Evolutionary conservation across 2,329 filamentous ascomycete genomes (phyloP), one percentile per base, ranked within the genome.

Genomic region (Aspergillus sp.): DNA sequence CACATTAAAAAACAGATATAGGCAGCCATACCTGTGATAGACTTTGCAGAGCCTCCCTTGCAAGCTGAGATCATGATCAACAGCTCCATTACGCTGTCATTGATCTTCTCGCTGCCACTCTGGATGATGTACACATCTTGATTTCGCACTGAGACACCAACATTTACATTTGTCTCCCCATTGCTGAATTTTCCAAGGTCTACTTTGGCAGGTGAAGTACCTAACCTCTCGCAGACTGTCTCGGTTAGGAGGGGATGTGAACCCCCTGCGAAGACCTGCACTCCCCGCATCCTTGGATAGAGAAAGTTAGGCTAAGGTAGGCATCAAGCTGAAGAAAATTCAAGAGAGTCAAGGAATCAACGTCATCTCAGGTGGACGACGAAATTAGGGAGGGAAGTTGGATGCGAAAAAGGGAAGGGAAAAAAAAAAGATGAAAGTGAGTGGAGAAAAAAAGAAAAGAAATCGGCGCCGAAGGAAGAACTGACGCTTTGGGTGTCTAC

Each of bases 111-210:
- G 78, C 95, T 97, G 64, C 95, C 95, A 62, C 93, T 98, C 81
- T 99, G 95, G 60, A 99, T 89, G 73, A 99, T 93, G 76, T 98
- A 99, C 69, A 99, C 93, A 83, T 99, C 93, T 77, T 98, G 96
- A 74, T 99, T 96, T 67, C 95, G 90, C 64, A 99, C 92, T 24
- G 86, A 89, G 51, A 75, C 76, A 39, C 84, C 83, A 68, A 89
- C 87, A 69, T 86, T 84, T 64, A 89, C 86, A 56, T 84, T 86
- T 47, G 86, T 89, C 78, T 89, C 86, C 62, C 86, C 86, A 75
- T 89, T 89, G 75, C 82, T 83, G 73, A 89, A 89, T 71, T 88
- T 88, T 63, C 83, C 81, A 64, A 89, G 77, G 60, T 85, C 81
- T 62, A 83, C 86, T 61, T 82, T 80, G 51, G 83, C 82, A 24